A percentile compares a stretch with the other conserved stretches of the same genome.
phyloP scores from a whole-genome alignment of 2,329 filamentous ascomycete genomes.

The Xylaria polymorpha region DNA sequence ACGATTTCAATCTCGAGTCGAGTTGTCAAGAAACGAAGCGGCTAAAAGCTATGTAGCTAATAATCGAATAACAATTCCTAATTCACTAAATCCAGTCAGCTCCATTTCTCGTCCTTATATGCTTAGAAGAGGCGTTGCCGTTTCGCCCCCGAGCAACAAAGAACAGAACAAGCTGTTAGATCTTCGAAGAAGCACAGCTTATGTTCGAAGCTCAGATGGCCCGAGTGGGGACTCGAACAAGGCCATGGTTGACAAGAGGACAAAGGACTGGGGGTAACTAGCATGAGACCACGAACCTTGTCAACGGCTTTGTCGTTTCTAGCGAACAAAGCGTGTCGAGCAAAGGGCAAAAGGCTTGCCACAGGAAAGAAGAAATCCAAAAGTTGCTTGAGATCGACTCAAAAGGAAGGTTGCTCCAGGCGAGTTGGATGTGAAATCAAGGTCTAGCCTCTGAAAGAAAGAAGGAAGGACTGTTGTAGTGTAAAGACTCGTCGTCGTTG shows the following conservation, averaged over 20 bases:
- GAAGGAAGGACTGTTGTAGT: constrained; percentile 50
- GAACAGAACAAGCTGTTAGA: background rate
- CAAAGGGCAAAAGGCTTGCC: constrained; percentile 42
- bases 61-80: constrained; percentile 34
- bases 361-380: constrained; percentile 41
- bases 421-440: constrained; percentile 50
- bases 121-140: background rate
- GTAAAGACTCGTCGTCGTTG: constrained; percentile 48
- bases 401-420: constrained; percentile 58
- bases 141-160: constrained; percentile 22
- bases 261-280: constrained; percentile 12
- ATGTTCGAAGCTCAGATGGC: constrained; percentile 15
- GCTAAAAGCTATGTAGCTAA: constrained; percentile 42
- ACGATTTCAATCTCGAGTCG: constrained; percentile 51
- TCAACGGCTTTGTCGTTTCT: constrained; percentile 42
- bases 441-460: constrained; percentile 54
- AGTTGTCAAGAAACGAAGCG: constrained; percentile 43
- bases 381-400: constrained; percentile 46
- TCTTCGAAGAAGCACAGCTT: constrained; percentile 2
- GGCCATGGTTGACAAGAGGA: constrained; percentile 36
- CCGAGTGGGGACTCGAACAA: constrained; percentile 29
- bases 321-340: constrained; percentile 42
- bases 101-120: constrained; percentile 18
- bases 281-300: constrained; percentile 43
- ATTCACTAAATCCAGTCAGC: constrained; percentile 26